phyloP scores from a whole-genome alignment of 148 eudicot genomes.

The Cornus suecica region DNA sequence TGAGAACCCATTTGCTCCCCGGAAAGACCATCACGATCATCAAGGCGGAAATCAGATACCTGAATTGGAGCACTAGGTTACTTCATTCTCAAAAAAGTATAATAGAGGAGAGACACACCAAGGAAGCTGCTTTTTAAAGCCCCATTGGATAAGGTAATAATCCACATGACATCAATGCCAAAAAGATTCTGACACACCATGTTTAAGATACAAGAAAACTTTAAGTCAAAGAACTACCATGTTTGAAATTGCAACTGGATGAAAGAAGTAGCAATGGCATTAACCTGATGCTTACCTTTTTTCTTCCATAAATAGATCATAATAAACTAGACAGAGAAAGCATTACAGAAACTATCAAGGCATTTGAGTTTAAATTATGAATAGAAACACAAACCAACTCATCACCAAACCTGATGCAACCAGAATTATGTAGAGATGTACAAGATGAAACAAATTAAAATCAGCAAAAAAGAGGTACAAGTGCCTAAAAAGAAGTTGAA shows the following conservation, averaged over 20 bases:
- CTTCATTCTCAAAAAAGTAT: neutral
- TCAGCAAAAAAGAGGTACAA: neutral
- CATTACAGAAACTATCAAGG: too few species aligned
- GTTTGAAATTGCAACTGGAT: neutral
- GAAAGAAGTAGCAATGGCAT: neutral
- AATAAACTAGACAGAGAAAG: too few species aligned
- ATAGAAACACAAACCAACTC: too few species aligned
- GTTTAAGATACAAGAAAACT: neutral
- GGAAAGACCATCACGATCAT: slow-evolving; percentile 49
- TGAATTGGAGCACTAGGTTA: slow-evolving; percentile 23
- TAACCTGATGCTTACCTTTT: neutral
- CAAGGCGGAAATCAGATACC: slow-evolving; percentile 49
- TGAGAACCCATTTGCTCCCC: slow-evolving; percentile 62
- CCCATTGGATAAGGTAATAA: neutral
- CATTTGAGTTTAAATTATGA: too few species aligned
- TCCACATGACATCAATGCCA: neutral
- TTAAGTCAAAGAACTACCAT: neutral
- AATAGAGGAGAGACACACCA: neutral
- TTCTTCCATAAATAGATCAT: too few species aligned
- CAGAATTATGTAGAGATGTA: neutral
- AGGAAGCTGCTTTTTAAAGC: neutral
- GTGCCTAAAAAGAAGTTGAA: neutral
- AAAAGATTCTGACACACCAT: neutral
- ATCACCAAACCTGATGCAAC: too few species aligned
- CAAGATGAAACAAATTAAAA: neutral